Percentiles rank a stretch among this genome's conserved stretches.
These are phyloP conservation scores for Solanum hybrid DNA, from an alignment of 305 asterid species.

Conservation along the genomic window DNA sequence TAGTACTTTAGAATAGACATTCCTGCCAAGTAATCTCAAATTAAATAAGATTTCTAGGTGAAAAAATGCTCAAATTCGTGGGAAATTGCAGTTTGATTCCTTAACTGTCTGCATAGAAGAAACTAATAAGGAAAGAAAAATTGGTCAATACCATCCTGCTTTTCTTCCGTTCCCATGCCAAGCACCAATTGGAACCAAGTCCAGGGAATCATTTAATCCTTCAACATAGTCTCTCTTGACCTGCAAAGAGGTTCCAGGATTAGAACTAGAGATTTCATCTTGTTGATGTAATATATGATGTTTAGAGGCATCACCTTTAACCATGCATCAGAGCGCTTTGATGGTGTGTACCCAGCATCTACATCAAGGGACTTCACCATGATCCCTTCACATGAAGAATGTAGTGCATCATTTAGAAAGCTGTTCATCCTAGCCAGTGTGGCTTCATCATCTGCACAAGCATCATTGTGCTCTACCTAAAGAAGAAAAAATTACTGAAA, in stretches of 20 bases:
- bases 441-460: constrained; percentile 50
- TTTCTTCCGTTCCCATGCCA: constrained; percentile 97
- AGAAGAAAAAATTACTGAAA: constrained; percentile 11
- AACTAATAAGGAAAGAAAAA: not conserved
- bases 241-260: constrained; percentile 28
- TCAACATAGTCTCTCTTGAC: constrained; percentile 84
- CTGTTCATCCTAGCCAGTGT: constrained; percentile 47
- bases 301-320: constrained; percentile 43
- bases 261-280: not conserved
- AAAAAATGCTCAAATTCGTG: not conserved
- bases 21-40: not conserved
- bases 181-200: constrained; percentile 92
- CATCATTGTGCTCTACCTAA: constrained; percentile 80
- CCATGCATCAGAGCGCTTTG: constrained; percentile 94
- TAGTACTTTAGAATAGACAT: not conserved
- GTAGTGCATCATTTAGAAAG: constrained; percentile 58
- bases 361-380: constrained; percentile 80
- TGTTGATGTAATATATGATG: not conserved
- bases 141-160: constrained; percentile 69
- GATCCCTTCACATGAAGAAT: constrained; percentile 82
- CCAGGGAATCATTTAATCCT: constrained; percentile 77
- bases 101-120: not conserved
- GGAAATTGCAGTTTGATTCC: not conserved
- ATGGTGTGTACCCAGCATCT: constrained; percentile 76
- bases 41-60: not conserved